Evolutionary conservation across 176 grass and related monocot genomes (phyloP).

Genomic region (Microstegium vimineum): DNA sequence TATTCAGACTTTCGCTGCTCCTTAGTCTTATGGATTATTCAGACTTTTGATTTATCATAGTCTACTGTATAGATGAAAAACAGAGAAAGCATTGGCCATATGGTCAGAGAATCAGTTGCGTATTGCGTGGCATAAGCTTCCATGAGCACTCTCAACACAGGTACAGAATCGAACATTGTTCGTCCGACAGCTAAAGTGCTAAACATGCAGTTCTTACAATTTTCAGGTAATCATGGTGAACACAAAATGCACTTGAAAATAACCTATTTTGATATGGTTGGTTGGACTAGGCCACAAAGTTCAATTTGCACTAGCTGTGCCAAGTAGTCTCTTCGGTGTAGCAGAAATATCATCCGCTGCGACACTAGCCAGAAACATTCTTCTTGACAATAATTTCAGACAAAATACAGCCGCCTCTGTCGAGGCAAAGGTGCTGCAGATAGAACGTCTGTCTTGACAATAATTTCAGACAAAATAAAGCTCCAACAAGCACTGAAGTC

Average conservation of each 20-base stretch:
- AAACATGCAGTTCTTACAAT: background rate
- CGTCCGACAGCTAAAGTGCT: background rate
- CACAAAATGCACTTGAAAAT: background rate
- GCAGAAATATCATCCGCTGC: constrained; percentile 15
- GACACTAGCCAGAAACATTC: constrained; percentile 16
- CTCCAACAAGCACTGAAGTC: constrained; percentile 19
- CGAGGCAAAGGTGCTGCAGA: constrained; percentile 31
- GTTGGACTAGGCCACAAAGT: constrained; percentile 25
- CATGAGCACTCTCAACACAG: background rate
- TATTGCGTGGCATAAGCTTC: background rate
- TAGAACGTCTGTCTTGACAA: too few relatives aligned
- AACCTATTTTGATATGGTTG: background rate
- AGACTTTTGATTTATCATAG: background rate
- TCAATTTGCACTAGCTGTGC: constrained; percentile 29
- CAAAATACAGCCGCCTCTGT: constrained; percentile 25
- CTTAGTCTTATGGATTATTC: too few relatives aligned
- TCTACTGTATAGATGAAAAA: background rate
- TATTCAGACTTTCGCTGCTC: background rate
- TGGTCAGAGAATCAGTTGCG: background rate
- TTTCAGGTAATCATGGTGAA: background rate
- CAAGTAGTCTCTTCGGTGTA: constrained; percentile 32
- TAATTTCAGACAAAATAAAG: too few relatives aligned
- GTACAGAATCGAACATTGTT: background rate
- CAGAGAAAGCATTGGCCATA: background rate
- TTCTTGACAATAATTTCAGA: constrained; percentile 12